Conservation (phyloP, 768 basidiomycete genomes). For the Suillus luteus region DNA sequence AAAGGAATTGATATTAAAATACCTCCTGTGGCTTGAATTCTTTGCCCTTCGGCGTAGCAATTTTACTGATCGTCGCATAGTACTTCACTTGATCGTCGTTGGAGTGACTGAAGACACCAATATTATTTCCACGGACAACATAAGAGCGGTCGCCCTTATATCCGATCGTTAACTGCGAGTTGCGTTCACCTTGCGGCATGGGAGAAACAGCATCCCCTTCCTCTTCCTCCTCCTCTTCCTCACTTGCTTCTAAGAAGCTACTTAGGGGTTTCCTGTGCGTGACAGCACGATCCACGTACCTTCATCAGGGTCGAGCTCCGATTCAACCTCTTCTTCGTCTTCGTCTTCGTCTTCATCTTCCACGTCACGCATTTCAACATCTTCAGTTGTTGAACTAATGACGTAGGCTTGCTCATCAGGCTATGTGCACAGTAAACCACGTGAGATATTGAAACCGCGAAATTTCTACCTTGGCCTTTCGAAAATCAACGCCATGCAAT, state of each 20-base stretch:
- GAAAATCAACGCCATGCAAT: conserved; percentile 70
- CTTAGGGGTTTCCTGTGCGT: neutral
- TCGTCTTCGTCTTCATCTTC: conserved; percentile 78
- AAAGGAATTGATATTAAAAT: conserved; percentile 29
- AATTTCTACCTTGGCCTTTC: conserved; percentile 70
- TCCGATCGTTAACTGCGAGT: conserved; percentile 90
- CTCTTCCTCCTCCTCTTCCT: conserved; percentile 43
- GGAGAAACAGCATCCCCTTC: conserved; percentile 44
- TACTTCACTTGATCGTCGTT: conserved; percentile 76
- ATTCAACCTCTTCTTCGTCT: conserved; percentile 76
- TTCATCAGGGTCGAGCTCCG: conserved; percentile 65
- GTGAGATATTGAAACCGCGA: neutral
- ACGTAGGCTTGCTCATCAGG: conserved; percentile 88
- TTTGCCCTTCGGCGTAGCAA: conserved; percentile 79
- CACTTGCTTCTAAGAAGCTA: conserved; percentile 40
- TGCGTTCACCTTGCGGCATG: conserved; percentile 60
- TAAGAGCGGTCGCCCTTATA: conserved; percentile 96
- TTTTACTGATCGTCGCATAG: conserved; percentile 81
- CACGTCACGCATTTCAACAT: conserved; percentile 85
- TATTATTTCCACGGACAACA: conserved; percentile 88
- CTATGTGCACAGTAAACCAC: conserved; percentile 37
- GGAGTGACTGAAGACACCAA: conserved; percentile 85
- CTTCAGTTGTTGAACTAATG: conserved; percentile 71
- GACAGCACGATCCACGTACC: conserved; percentile 40
- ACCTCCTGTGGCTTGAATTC: conserved; percentile 87